Conservation (phyloP, 495 filamentous ascomycete genomes). For the Niebla homalea region DNA sequence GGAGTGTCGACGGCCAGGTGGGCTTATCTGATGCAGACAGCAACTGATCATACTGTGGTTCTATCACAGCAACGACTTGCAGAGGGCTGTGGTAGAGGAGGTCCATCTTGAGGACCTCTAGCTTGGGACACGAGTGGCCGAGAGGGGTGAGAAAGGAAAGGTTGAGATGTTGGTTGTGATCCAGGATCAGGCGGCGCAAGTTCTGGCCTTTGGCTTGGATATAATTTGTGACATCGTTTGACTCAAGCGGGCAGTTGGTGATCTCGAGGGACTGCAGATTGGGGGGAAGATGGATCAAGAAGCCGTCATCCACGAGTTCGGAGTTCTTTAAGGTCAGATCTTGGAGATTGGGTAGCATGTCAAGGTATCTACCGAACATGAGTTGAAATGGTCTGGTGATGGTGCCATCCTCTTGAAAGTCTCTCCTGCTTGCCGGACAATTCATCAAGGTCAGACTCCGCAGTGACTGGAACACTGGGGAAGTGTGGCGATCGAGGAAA, state of each 20-base stretch:
- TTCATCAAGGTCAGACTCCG: conserved; percentile 51
- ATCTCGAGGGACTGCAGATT: conserved; percentile 51
- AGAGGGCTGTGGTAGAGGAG: conserved; percentile 50
- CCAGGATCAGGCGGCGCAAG: conserved; percentile 50
- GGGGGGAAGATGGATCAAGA: conserved; percentile 49
- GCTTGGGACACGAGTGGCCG: conserved; percentile 45
- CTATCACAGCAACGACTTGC: conserved; percentile 45
- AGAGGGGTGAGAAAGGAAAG: conserved; percentile 55
- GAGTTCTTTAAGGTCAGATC: conserved; percentile 55
- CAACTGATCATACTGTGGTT: conserved; percentile 55
- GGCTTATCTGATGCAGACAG: conserved; percentile 48
- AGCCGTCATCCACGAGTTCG: conserved; percentile 42
- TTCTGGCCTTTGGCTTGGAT: conserved; percentile 47
- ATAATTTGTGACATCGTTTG: conserved; percentile 43
- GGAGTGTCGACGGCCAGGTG: conserved; percentile 58
- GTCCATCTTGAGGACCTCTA: conserved; percentile 61
- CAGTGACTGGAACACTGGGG: conserved; percentile 44
- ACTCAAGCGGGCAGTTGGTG: conserved; percentile 58
- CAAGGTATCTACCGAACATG: conserved; percentile 42
- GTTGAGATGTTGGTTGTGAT: conserved; percentile 65
- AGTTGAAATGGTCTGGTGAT: too few species aligned
- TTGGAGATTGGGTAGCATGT: conserved; percentile 44
- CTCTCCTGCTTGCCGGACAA: conserved; percentile 19
- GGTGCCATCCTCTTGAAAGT: too few species aligned
- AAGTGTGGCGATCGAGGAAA: conserved; percentile 42